Base-by-base conservation (phyloP, 306 rosid species). In the Nissolia schottii region DNA sequence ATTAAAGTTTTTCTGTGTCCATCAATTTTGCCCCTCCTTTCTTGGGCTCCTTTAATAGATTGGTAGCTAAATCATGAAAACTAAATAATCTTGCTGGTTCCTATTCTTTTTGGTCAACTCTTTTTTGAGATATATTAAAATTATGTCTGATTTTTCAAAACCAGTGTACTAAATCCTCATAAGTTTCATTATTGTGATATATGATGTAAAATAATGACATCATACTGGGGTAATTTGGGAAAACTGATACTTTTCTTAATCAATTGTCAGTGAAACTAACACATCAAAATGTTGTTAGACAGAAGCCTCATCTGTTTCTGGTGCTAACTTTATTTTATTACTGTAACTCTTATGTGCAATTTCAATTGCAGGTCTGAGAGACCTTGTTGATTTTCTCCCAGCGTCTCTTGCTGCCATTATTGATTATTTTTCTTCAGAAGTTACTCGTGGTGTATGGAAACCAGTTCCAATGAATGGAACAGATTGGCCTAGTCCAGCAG, bases 401-500 rank as follows among this genome's bases (percentile, higher is more conserved):
- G 97, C 97, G 0, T 86, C 95, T 27, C 86, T 91, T 60, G 90
- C 89, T 35, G 78, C 89, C 45, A 87, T 88, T 71, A 79, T 88
- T 58, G 88, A 90, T 71, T 91, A 86, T 83, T 91, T 91, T 85
- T 73, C 92, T 37, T 87, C 95, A 70, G 97, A 91, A 86, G 82
- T 88, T 63, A 88, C 90, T 45, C 86, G 90, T 23, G 97, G 97
- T 43, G 84, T 91, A 68, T 91, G 97, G 97, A 91, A 88, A 77
- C 81, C 73, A 27, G 97, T 83, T 79, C 79, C 84, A 34, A 91
- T 91, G 97, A 91, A 91, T 83, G 97, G 95, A 88, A 81, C 49
- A 24, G 97, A 91, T 61, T 91, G 97, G 97, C 97, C 97, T 25
- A 91, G 95, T 83, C 97, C 95, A 63, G 90, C 92, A 7, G 87